Base-by-base conservation (phyloP, 225 moss, liverwort and hornwort genomes). In the Ulota crispa region DNA sequence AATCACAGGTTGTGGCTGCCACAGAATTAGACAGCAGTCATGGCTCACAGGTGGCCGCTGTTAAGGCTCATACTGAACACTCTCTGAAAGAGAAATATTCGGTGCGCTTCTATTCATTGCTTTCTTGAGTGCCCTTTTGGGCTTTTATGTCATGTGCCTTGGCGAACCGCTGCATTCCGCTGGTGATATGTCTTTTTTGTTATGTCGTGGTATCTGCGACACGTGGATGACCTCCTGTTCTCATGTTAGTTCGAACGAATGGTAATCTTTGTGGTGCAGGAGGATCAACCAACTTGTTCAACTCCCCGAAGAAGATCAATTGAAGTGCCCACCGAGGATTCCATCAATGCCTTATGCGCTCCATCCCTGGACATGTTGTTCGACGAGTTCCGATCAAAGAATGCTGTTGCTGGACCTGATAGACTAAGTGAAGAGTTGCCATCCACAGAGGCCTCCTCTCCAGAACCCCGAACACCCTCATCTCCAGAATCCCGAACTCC, bases 301-400 rank as follows among this genome's bases (percentile, higher is more conserved):
- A 94, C 96, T 39, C 96, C 96, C n/a, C 86, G 89, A 21, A 94
- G 89, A 75, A 94, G 94, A 82, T 55, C 81, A 9, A 87, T 94
- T 37, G 65, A 84, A 39, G 89, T 96, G 70, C 92, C 94, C 19
- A 91, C 86, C 30, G 78, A 87, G 57, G 83, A 83, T 28, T 89
- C 90, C 34, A 92, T 96, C 66, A 89, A 83, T 42, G 87, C 91
- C 21, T 76, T 96, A 74, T 93, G 96, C 72, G 89, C 94, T 61
- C 93, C 96, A 37, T 86, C 93, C 41, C 71, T 96, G n/a, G 93
- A 96, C 66, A 55, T 70, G 39, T 77, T 96, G 28, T 85, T 91
- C 65, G 80, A 86, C 15, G 94, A 94, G 73, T 96, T 93, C 63
- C 89, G 88, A 68, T 78, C 86, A 19, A 93, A 87, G 81, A 85